A percentile compares a stretch with the other conserved stretches of the same genome.
Evolutionary conservation across 192 early-diverging fungal genomes (phyloP).

Genomic region (Entophlyctis luteolus): DNA sequence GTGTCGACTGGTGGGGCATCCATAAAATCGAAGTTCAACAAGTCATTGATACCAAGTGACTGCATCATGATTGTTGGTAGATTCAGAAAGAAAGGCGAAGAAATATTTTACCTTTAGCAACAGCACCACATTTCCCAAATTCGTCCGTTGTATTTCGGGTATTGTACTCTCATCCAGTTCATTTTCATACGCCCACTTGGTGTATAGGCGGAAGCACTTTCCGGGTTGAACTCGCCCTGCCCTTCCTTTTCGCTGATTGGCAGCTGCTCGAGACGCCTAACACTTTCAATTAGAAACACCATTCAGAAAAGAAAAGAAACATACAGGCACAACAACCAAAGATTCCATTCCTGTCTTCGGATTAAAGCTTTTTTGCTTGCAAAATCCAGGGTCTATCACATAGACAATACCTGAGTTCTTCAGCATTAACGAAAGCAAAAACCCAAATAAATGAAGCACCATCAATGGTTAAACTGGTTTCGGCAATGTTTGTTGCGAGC

Average conservation of each 20-base stretch:
- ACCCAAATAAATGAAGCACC: no score
- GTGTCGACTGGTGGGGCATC: constrained; percentile 93
- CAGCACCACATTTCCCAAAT: constrained; percentile 86
- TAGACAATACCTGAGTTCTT: constrained; percentile 93
- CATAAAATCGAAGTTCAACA: constrained; percentile 96
- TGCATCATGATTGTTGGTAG: not conserved
- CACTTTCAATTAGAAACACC: not conserved
- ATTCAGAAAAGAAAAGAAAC: constrained; percentile 2
- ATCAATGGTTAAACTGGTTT: constrained; percentile 97
- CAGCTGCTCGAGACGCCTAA: constrained; percentile 80
- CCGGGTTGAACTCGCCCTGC: constrained; percentile 95
- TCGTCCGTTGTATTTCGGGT: constrained; percentile 96
- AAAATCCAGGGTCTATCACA: constrained; percentile 93
- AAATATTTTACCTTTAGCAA: constrained; percentile 64
- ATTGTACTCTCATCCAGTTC: constrained; percentile 94
- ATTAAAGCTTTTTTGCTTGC: constrained; percentile 96
- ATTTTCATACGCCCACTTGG: constrained; percentile 81
- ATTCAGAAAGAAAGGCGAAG: not conserved
- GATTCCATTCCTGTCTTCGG: constrained; percentile 97
- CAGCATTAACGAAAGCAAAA: no score
- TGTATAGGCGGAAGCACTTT: constrained; percentile 92
- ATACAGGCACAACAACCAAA: constrained; percentile 83
- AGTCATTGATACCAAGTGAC: constrained; percentile 84
- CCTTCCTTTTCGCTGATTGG: constrained; percentile 91
- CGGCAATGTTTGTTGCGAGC: constrained; percentile 97